Evolutionary conservation across 1,284 basidiomycete species (phyloP).

Genomic region (Gomphus sp.): DNA sequence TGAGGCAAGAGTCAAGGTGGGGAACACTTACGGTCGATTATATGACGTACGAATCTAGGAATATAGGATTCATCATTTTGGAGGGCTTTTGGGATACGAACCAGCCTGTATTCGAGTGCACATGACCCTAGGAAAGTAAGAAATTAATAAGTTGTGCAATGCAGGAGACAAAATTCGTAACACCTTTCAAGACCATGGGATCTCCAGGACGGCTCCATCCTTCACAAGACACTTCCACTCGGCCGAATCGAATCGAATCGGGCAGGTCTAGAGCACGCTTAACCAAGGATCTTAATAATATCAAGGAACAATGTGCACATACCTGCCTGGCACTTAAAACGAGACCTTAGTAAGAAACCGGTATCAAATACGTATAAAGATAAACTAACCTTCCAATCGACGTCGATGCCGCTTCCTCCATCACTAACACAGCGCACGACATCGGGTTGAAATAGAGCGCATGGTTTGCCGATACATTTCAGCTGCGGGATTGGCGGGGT

Average conservation of each 20-base stretch:
- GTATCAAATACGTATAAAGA: not conserved
- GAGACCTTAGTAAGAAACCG: not conserved
- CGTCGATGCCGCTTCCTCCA: constrained; percentile 64
- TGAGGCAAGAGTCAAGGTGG: not conserved
- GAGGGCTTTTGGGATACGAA: constrained; percentile 48
- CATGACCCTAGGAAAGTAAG: constrained; percentile 58
- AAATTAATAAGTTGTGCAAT: not conserved
- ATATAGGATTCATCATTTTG: constrained; percentile 20
- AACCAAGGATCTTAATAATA: not conserved
- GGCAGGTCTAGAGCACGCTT: constrained; percentile 52
- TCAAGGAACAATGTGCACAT: not conserved
- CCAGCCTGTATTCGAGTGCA: constrained; percentile 70
- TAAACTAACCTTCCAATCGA: constrained; percentile 72
- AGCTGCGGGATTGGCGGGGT: constrained; percentile 68
- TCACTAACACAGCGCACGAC: constrained; percentile 79
- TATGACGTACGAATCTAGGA: constrained; percentile 16
- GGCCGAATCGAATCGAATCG: constrained; percentile 68
- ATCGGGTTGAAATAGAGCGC: constrained; percentile 69
- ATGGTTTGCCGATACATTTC: constrained; percentile 71
- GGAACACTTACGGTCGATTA: constrained; percentile 9
- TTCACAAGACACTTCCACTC: constrained; percentile 81
- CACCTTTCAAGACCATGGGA: constrained; percentile 78
- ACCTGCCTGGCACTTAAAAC: constrained; percentile 67
- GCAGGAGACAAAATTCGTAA: not conserved
- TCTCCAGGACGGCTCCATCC: constrained; percentile 80